phyloP scores from a whole-genome alignment of 2,329 filamentous ascomycete genomes.

The Fusarium xylarioides region DNA sequence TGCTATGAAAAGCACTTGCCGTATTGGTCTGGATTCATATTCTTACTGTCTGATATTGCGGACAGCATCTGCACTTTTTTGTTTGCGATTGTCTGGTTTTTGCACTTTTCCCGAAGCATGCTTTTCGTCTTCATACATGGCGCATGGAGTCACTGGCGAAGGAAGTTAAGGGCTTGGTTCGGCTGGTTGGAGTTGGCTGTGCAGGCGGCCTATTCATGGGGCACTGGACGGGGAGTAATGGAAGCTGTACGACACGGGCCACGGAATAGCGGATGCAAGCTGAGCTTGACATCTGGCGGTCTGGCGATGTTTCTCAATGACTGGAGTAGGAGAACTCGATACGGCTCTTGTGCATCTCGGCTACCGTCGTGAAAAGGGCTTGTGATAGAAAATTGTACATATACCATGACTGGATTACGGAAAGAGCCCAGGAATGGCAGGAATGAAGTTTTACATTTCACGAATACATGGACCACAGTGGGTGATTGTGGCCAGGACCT shows the following conservation, averaged over 20 bases:
- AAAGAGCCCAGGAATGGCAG: constrained; percentile 39
- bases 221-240: constrained; percentile 40
- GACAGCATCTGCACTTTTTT: constrained; percentile 37
- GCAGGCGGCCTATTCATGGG: constrained; percentile 38
- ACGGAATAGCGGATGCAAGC: constrained; percentile 34
- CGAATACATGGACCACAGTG: background rate
- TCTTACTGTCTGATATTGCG: constrained; percentile 42
- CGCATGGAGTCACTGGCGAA: constrained; percentile 54
- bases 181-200: constrained; percentile 50
- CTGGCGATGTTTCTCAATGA: constrained; percentile 29
- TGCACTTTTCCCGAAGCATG: constrained; percentile 49
- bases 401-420: constrained; percentile 51
- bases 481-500: background rate
- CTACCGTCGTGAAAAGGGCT: constrained; percentile 36
- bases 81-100: constrained; percentile 45
- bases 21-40: constrained; percentile 42
- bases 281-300: constrained; percentile 39
- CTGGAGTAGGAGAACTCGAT: constrained; percentile 25
- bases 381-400: constrained; percentile 54
- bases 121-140: constrained; percentile 51
- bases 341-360: constrained; percentile 32
- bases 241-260: constrained; percentile 32
- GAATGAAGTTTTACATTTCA: constrained; percentile 44
- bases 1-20: constrained; percentile 20
- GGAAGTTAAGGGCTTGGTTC: constrained; percentile 49